A percentile compares a stretch with the other conserved stretches of the same genome.
phyloP scores from a whole-genome alignment of 352 stramenopile genomes.

The Pythium chondricola region DNA sequence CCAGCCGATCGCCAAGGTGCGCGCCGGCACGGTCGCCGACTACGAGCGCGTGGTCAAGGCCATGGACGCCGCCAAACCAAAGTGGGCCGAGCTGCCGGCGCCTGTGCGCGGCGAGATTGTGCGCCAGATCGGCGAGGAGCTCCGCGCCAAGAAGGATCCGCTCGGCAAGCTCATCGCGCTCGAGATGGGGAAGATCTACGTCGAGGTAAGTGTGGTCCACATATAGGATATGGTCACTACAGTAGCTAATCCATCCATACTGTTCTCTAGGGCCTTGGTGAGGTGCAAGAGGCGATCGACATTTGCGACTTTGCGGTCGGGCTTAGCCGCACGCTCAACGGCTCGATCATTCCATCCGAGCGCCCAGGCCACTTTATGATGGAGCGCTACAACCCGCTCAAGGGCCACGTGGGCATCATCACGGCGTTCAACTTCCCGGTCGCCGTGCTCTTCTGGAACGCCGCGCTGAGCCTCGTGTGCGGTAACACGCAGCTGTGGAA shows the following conservation, averaged over 20 bases:
- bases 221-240: too few relatives aligned
- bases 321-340: constrained; percentile 84
- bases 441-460: constrained; percentile 89
- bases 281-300: constrained; percentile 92
- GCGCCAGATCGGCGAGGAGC: constrained; percentile 86
- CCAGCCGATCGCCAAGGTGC: constrained; percentile 78
- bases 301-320: constrained; percentile 93
- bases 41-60: constrained; percentile 76
- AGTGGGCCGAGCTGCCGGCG: constrained; percentile 84
- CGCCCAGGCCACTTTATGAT: constrained; percentile 91
- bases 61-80: constrained; percentile 79
- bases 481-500: constrained; percentile 93
- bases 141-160: constrained; percentile 85
- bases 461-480: constrained; percentile 83
- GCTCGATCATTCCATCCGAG: constrained; percentile 88
- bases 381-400: constrained; percentile 91
- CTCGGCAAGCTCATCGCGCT: constrained; percentile 87
- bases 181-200: constrained; percentile 94
- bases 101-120: constrained; percentile 88
- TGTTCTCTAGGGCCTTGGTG: constrained; percentile 86
- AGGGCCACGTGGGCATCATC: constrained; percentile 91
- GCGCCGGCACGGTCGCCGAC: constrained; percentile 72
- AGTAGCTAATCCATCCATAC: too few relatives aligned
- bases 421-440: constrained; percentile 94
- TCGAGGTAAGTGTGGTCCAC: constrained; percentile 57